Evolutionary conservation across 83 land plant genomes (phyloP).

Genomic region (Larix sibirica): DNA sequence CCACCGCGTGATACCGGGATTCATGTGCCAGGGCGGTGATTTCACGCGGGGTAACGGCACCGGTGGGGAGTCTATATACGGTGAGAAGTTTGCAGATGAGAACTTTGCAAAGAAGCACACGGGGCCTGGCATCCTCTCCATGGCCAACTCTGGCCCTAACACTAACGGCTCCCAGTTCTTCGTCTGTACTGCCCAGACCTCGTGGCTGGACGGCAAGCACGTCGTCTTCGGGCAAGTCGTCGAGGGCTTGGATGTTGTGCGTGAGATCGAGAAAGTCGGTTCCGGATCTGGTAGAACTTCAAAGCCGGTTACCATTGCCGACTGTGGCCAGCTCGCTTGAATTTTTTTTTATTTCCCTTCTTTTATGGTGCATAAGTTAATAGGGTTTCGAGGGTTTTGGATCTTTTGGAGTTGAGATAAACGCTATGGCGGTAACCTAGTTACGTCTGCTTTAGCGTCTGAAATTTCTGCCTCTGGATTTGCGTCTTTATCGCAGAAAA

Average conservation of each 20-base stretch:
- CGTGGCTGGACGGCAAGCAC: slow-evolving; percentile 21
- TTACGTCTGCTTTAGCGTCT: too few relatives aligned
- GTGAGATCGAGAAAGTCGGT: slow-evolving; percentile 18
- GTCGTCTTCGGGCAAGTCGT: slow-evolving; percentile 22
- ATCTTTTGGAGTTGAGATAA: too few relatives aligned
- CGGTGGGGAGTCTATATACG: slow-evolving; percentile 40
- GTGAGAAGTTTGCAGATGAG: slow-evolving; percentile 19
- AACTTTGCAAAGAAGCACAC: slow-evolving; percentile 22
- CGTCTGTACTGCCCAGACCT: slow-evolving; percentile 18
- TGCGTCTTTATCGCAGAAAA: too few relatives aligned
- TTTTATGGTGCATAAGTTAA: too few relatives aligned
- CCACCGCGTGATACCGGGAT: slow-evolving; percentile 64
- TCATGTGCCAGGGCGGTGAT: slow-evolving; percentile 41
- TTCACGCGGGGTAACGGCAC: slow-evolving; percentile 33
- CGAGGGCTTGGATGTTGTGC: slow-evolving; percentile 14
- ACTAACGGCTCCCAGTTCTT: slow-evolving; percentile 26
- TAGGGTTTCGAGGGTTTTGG: too few relatives aligned
- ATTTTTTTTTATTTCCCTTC: too few relatives aligned
- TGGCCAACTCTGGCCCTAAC: slow-evolving; percentile 22
- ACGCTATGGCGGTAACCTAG: too few relatives aligned
- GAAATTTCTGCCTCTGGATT: too few relatives aligned
- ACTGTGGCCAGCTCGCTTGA: slow-evolving; percentile 11
- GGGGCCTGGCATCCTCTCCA: slow-evolving; percentile 14
- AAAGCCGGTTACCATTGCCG: slow-evolving; percentile 14
- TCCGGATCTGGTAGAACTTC: slow-evolving; percentile 13